phyloP scores from a whole-genome alignment of 1,139 yeast species.

The Nadsonia commutata region DNA sequence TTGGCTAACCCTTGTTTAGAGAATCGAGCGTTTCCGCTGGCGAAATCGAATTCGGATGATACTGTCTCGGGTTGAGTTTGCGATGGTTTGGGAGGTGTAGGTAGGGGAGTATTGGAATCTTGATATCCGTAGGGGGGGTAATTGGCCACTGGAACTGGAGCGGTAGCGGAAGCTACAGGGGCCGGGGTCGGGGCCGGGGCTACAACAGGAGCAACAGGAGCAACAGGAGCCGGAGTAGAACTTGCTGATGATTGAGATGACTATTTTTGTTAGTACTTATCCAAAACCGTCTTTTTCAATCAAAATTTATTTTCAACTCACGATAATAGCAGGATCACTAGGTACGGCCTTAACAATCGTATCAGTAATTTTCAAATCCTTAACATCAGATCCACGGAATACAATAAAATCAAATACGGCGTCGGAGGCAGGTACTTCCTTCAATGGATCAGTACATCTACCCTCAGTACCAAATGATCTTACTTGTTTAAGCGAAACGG shows the following conservation, averaged over 20 bases:
- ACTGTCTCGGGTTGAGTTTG: slow-evolving; percentile 10
- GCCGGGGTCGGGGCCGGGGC: slow-evolving; percentile 9
- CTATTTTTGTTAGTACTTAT: slow-evolving; percentile 19
- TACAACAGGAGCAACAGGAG: slow-evolving; percentile 8
- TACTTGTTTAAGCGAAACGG: slow-evolving; percentile 73
- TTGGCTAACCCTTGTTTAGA: slow-evolving; percentile 21
- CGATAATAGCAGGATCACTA: slow-evolving; percentile 20
- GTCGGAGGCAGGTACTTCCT: slow-evolving; percentile 61
- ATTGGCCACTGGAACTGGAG: slow-evolving; percentile 20
- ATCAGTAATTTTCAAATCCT: slow-evolving; percentile 76
- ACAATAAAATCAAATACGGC: slow-evolving; percentile 70
- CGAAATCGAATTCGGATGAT: slow-evolving; percentile 49
- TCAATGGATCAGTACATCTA: slow-evolving; percentile 46
- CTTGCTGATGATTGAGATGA: slow-evolving; percentile 21
- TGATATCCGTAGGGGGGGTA: slow-evolving; percentile 1
- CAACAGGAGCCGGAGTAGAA: slow-evolving; percentile 14
- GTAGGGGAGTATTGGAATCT: slow-evolving; percentile 4
- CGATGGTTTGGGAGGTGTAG: slow-evolving; percentile 4
- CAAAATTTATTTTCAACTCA: background rate
- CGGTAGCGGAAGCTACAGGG: slow-evolving; percentile 15
- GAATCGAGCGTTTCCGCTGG: slow-evolving; percentile 49
- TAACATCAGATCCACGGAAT: slow-evolving; percentile 85
- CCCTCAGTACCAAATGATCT: slow-evolving; percentile 91
- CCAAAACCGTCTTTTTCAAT: slow-evolving; percentile 19
- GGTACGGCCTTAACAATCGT: slow-evolving; percentile 28